Conservation (phyloP, 2,329 filamentous ascomycete species). For the Trichoderma harzianum region DNA sequence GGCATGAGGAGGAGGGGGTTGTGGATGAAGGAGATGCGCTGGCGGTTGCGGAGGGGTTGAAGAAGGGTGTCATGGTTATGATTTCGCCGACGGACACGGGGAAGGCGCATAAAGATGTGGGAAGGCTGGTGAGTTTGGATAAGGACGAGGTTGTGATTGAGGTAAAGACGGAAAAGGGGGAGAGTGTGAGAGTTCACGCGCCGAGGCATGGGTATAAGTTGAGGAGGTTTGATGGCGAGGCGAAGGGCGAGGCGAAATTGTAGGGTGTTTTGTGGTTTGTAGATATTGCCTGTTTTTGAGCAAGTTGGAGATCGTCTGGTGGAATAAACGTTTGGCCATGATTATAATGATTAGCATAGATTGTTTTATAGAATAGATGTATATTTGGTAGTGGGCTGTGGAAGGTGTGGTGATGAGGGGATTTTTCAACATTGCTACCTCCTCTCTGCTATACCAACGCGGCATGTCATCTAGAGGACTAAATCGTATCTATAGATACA, state of each 20-base stretch:
- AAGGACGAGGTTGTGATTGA: constrained; percentile 57
- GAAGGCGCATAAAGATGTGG: constrained; percentile 54
- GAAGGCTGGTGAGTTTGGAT: constrained; percentile 51
- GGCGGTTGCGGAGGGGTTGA: constrained; percentile 44
- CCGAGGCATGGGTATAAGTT: constrained; percentile 59
- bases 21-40: constrained; percentile 50
- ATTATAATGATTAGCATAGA: not conserved
- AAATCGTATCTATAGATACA: not conserved
- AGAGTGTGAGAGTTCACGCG: constrained; percentile 54
- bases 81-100: constrained; percentile 64
- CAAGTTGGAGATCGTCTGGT: not conserved
- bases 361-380: not conserved
- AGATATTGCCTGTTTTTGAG: not conserved
- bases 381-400: not conserved
- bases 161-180: constrained; percentile 40
- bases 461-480: too few relatives aligned
- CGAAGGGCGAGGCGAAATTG: not conserved
- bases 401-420: not conserved
- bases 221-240: constrained; percentile 26
- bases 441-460: too few relatives aligned
- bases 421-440: not conserved
- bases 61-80: constrained; percentile 51
- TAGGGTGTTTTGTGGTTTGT: not conserved
- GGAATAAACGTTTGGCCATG: not conserved
- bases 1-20: constrained; percentile 41